A percentile compares a stretch with the other conserved stretches of the same genome.
Evolutionary conservation across 176 grass and related monocot genomes (phyloP).

Genomic region (Triticum urartu): DNA sequence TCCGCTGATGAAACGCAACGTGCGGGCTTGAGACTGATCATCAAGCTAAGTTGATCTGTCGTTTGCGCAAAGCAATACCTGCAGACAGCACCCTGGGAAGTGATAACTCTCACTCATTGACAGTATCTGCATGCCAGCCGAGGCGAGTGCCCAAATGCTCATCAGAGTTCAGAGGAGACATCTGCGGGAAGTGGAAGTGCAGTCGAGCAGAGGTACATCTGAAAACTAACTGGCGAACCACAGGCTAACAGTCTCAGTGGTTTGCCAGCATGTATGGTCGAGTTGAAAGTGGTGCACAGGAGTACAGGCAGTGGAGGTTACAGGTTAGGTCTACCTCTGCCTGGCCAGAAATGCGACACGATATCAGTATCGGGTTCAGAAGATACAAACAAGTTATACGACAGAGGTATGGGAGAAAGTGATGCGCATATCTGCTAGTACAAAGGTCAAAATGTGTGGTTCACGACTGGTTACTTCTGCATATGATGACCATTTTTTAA

Average conservation of each 20-base stretch:
- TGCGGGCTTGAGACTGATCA: neutral
- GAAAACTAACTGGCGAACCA: neutral
- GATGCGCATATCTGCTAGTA: conserved; percentile 33
- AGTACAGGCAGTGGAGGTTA: neutral
- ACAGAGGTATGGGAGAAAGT: neutral
- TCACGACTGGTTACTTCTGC: too few relatives aligned
- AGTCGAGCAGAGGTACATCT: neutral
- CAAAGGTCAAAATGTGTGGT: conserved; percentile 27
- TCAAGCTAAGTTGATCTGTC: neutral
- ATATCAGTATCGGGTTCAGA: neutral
- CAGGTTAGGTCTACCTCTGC: neutral
- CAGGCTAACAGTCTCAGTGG: neutral
- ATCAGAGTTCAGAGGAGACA: neutral
- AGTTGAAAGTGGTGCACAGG: neutral
- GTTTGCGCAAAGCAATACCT: neutral
- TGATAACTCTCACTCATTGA: neutral
- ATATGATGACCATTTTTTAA: too few relatives aligned
- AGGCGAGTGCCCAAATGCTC: neutral
- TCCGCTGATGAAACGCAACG: neutral
- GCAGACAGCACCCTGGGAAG: neutral
- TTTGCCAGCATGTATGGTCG: neutral
- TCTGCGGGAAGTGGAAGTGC: neutral
- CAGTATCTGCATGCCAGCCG: neutral
- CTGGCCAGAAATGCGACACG: neutral
- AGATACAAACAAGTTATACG: too few relatives aligned